These are phyloP conservation scores for Paramecium octaurelia DNA, from an alignment of 73 alveolate genomes.

Conservation along the genomic window DNA sequence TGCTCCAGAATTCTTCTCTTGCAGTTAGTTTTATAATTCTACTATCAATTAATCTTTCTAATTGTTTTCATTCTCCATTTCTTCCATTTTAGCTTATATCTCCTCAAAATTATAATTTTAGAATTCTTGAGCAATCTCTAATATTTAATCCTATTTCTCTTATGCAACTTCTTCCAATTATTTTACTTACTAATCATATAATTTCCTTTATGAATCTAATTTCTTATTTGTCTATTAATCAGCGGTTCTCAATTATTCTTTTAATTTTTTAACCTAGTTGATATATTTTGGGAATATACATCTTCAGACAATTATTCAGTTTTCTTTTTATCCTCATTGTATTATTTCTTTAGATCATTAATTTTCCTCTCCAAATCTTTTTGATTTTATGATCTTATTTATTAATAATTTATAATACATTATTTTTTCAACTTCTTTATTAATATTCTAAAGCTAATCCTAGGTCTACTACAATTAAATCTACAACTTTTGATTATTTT, in stretches of 20 bases:
- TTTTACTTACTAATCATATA: neutral
- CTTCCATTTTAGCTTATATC: conserved; percentile 31
- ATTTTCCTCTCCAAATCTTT: conserved; percentile 15
- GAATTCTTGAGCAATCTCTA: neutral
- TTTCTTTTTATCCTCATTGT: neutral
- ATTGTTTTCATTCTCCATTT: conserved; percentile 15
- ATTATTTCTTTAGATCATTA: neutral
- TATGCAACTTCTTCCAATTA: neutral
- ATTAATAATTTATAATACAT: neutral
- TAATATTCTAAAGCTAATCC: neutral
- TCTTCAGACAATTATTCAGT: neutral
- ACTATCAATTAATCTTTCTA: neutral
- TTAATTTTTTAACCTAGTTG: neutral
- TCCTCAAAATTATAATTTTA: neutral
- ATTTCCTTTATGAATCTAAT: neutral
- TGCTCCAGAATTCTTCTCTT: neutral
- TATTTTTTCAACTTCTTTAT: neutral
- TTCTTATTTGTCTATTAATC: neutral
- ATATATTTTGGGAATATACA: neutral
- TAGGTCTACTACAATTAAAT: neutral
- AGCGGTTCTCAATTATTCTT: neutral
- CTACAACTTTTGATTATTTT: neutral
- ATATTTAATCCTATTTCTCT: neutral
- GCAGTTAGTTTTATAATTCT: neutral
- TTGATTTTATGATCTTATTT: neutral